phyloP scores from a whole-genome alignment of 2,329 filamentous ascomycete species.

The Podosphaera leucotricha region DNA sequence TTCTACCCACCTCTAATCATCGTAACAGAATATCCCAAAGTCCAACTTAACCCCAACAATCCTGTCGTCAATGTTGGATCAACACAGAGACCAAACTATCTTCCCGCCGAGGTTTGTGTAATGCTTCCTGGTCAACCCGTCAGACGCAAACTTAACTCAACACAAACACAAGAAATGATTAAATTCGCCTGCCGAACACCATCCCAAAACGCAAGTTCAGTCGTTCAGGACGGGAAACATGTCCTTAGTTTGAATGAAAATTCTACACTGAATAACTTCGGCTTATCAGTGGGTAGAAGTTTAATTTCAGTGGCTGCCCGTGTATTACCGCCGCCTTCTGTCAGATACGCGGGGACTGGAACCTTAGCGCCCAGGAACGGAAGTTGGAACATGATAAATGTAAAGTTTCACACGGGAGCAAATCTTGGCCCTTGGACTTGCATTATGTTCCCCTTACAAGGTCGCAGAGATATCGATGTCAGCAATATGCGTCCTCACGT shows the following conservation, averaged over 20 bases:
- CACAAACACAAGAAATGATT: constrained; percentile 45
- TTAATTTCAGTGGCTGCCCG: constrained; percentile 53
- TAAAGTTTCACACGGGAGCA: constrained; percentile 29
- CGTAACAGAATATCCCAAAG: constrained; percentile 9
- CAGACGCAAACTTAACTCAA: constrained; percentile 29
- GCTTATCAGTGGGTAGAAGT: constrained; percentile 19
- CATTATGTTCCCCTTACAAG: neutral
- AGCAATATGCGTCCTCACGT: neutral
- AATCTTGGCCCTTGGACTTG: constrained; percentile 24
- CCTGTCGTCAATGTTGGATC: constrained; percentile 44
- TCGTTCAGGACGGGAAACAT: constrained; percentile 30
- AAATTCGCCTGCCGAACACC: constrained; percentile 43
- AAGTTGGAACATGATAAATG: constrained; percentile 40
- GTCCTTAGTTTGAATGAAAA: constrained; percentile 26
- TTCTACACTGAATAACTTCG: constrained; percentile 2
- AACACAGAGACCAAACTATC: constrained; percentile 28
- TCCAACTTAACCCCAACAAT: constrained; percentile 16
- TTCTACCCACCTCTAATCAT: too few relatives aligned
- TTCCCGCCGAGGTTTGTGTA: constrained; percentile 39
- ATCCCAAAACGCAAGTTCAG: constrained; percentile 37
- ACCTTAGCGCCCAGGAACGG: constrained; percentile 20
- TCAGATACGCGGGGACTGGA: constrained; percentile 28
- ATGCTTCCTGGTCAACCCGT: constrained; percentile 39
- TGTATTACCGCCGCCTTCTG: constrained; percentile 32
- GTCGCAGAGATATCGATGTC: neutral